Evolutionary conservation across 108 stramenopile species (phyloP), one percentile per base, ranked within the genome.

Genomic region (Schizochytrium sp.): DNA sequence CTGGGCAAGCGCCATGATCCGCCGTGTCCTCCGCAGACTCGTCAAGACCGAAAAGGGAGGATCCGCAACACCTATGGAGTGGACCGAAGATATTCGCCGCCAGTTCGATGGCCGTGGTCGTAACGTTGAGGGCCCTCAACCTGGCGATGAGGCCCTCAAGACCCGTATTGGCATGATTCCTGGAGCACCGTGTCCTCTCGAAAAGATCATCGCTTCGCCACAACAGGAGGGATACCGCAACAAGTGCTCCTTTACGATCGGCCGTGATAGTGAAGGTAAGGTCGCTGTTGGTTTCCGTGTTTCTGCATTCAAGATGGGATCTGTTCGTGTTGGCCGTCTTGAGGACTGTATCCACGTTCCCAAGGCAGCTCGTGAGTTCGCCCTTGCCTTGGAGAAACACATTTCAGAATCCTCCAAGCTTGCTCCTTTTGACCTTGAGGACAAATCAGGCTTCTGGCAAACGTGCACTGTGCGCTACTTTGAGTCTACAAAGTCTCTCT

Each of bases 231-330:
- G 94, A 57, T 95, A 97, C 76, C 90, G 97, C 41, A 98, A 98
- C 94, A 98, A 98, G 92, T 94, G 93, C 64, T 96, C 97, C 72
- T 96, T 97, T 73, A 98, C 96, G 19, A 92, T 96, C 89, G 96
- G 96, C 38, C 93, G 93, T 42, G 91, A 87, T 56, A 69, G 28
- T 1, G 90, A 89, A 41, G 88, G 87, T 15, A 50, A 60, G 46
- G 46, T 87, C 4, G 89, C 90, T 10, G 93, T 95, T 3, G 97
- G 97, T 45, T 97, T 97, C 73, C 90, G 97, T 38, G 91, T 93
- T 57, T 87, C 89, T 7, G 93, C 96, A 56, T 98, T 90, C 55
- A 61, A 89, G 40, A 46, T 44, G 47, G 92, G 96, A 92, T 55
- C 89, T 38, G 94, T 95, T 19, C 94, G 94, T 10, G 95, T 96